Evolutionary conservation across 805 yeast species (phyloP).

Genomic region (Kodamaea neixiangensis): DNA sequence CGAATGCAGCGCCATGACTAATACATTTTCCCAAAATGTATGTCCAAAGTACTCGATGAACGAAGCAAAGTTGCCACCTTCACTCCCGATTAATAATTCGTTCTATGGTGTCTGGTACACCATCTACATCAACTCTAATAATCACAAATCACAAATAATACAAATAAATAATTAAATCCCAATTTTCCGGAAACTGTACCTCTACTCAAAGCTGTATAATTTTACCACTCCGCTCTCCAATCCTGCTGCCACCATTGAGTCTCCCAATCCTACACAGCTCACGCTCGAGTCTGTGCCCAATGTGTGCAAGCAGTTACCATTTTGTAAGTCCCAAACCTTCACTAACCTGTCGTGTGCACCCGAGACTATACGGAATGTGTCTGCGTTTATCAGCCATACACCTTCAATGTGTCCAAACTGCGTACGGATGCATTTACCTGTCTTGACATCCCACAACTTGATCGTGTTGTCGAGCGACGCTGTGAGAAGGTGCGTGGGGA

Average conservation of each 20-base stretch:
- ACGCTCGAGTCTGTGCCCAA: slow-evolving; percentile 67
- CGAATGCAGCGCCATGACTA: too few relatives aligned
- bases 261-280: slow-evolving; percentile 82
- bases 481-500: slow-evolving; percentile 82
- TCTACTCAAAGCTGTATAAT: slow-evolving; percentile 67
- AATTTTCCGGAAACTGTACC: neutral
- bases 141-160: neutral
- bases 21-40: too few relatives aligned
- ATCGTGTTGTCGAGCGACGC: slow-evolving; percentile 92
- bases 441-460: slow-evolving; percentile 84
- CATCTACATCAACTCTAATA: neutral
- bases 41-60: too few relatives aligned
- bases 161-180: neutral
- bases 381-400: slow-evolving; percentile 96
- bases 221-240: slow-evolving; percentile 87
- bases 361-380: slow-evolving; percentile 88
- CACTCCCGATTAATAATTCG: too few relatives aligned
- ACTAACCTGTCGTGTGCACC: slow-evolving; percentile 92
- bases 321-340: slow-evolving; percentile 94
- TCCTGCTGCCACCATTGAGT: slow-evolving; percentile 87
- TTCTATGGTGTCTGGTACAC: too few relatives aligned
- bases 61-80: too few relatives aligned
- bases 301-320: slow-evolving; percentile 92
- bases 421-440: slow-evolving; percentile 88
- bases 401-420: slow-evolving; percentile 99